A percentile compares a stretch with the other conserved stretches of the same genome.
Evolutionary conservation across 2,329 filamentous ascomycete genomes (phyloP).

Genomic region (Phoma herbarum): DNA sequence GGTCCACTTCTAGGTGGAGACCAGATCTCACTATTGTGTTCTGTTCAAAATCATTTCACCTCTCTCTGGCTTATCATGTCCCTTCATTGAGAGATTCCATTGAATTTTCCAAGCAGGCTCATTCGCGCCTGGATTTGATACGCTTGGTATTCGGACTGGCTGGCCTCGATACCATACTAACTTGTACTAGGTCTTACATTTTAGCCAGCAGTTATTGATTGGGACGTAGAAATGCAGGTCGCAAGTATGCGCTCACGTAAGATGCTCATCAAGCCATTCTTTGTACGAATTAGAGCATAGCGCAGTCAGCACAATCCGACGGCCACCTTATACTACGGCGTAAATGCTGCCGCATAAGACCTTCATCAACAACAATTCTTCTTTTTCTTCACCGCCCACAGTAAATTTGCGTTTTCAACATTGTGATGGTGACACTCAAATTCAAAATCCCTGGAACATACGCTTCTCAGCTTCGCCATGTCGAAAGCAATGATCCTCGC

Average conservation of each 20-base stretch:
- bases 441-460: background rate
- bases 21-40: background rate
- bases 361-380: background rate
- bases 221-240: background rate
- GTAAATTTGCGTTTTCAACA: background rate
- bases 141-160: background rate
- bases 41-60: background rate
- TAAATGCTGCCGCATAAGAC: background rate
- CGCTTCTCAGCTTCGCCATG: background rate
- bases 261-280: no score
- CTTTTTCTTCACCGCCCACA: background rate
- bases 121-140: background rate
- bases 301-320: background rate
- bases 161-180: background rate
- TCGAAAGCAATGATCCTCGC: slow-evolving; percentile 1
- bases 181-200: background rate
- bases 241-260: slow-evolving; percentile 3
- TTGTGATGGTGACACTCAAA: background rate
- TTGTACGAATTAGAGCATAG: background rate
- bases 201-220: background rate
- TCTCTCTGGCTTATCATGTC: background rate
- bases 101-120: background rate
- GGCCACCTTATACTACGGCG: background rate
- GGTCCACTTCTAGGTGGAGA: background rate
- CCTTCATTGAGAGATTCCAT: background rate